phyloP scores from a whole-genome alignment of 768 basidiomycete species.

The Russula olivacea region DNA sequence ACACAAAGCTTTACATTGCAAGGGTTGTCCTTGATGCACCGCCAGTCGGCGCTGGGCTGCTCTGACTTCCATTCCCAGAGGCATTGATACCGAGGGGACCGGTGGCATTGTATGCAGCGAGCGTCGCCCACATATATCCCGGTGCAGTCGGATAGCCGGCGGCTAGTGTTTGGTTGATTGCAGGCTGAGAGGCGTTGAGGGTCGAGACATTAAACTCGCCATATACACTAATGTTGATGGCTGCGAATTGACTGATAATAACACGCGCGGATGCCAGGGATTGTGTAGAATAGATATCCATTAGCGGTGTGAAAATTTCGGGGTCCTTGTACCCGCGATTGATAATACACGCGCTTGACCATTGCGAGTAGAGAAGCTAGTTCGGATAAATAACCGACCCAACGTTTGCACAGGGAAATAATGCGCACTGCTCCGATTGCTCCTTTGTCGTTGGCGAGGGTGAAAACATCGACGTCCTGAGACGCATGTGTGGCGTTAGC shows the following conservation, averaged over 20 bases:
- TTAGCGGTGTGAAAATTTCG: conserved; percentile 56
- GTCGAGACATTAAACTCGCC: conserved; percentile 53
- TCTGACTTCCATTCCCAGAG: conserved; percentile 25
- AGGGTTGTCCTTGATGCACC: conserved; percentile 33
- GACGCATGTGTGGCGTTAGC: conserved; percentile 62
- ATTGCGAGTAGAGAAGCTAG: conserved; percentile 73
- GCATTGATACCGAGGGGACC: conserved; percentile 29
- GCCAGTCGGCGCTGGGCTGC: conserved; percentile 15
- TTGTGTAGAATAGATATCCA: conserved; percentile 75
- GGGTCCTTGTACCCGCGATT: conserved; percentile 64
- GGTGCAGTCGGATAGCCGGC: conserved; percentile 40
- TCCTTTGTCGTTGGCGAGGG: conserved; percentile 69
- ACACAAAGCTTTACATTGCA: conserved; percentile 56
- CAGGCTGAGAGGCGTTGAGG: conserved; percentile 47
- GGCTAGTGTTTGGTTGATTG: conserved; percentile 42
- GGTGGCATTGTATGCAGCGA: conserved; percentile 61
- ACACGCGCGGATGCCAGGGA: conserved; percentile 50
- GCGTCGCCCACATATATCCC: conserved; percentile 65
- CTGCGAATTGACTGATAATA: conserved; percentile 53
- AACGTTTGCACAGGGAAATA: not conserved
- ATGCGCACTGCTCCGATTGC: conserved; percentile 67
- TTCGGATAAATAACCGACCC: not conserved
- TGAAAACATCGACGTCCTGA: conserved; percentile 67
- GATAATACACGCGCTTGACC: conserved; percentile 68
- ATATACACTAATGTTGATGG: conserved; percentile 46